A percentile compares a stretch with the other conserved stretches of the same genome.
phyloP scores from a whole-genome alignment of 1,139 yeast species.

The Pichia sp. region DNA sequence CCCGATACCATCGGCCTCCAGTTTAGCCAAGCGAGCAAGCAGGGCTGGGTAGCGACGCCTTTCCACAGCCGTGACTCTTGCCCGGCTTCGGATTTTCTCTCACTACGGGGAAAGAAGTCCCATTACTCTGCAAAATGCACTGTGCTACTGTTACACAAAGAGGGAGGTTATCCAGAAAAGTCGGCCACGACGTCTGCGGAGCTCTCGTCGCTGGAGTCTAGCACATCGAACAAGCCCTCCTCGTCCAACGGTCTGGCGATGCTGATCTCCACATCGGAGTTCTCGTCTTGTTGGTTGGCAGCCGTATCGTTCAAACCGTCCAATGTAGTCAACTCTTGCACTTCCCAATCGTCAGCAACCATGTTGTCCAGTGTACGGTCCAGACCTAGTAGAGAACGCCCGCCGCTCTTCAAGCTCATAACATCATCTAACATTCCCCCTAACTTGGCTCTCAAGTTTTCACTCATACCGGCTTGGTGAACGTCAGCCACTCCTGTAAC shows the following conservation, averaged over 20 bases:
- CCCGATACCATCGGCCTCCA: too few relatives aligned
- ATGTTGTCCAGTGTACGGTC: not conserved
- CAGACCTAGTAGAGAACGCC: not conserved
- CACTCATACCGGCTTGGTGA: conserved; percentile 11
- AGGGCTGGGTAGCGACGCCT: not conserved
- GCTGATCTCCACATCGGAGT: conserved; percentile 5
- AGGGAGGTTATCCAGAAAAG: not conserved
- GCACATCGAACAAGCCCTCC: not conserved
- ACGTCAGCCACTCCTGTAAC: conserved; percentile 19
- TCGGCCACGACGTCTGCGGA: not conserved
- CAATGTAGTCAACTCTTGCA: conserved; percentile 16
- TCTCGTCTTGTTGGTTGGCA: not conserved
- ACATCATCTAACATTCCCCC: conserved; percentile 19
- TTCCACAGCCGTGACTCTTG: not conserved
- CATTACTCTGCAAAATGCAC: too few relatives aligned
- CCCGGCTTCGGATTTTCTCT: not conserved
- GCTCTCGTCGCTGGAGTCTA: not conserved
- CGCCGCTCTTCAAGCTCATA: conserved; percentile 11
- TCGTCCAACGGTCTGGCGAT: conserved; percentile 3
- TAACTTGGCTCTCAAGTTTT: conserved; percentile 11
- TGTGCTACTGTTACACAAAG: not conserved
- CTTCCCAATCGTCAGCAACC: conserved; percentile 17
- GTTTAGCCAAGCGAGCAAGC: too few relatives aligned
- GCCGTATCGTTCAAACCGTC: conserved; percentile 12
- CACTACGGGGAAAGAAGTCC: not conserved